A percentile compares a stretch with the other conserved stretches of the same genome.
Evolutionary conservation across 1,139 yeast species (phyloP).

Genomic region (Suhomyces terraborum): DNA sequence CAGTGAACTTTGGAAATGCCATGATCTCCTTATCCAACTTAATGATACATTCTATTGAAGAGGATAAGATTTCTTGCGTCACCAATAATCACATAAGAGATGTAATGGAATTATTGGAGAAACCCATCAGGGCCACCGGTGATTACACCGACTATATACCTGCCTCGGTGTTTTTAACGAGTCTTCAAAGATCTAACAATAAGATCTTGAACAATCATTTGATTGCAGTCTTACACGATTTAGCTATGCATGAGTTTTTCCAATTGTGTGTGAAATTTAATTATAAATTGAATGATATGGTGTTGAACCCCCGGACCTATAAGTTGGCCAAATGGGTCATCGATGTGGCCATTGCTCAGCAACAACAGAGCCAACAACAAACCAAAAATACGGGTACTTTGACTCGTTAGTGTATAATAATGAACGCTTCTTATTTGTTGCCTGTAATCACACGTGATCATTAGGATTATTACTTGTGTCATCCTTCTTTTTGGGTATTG

Average conservation of each 20-base stretch:
- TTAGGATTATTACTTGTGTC: constrained; percentile 6
- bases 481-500: constrained; percentile 26
- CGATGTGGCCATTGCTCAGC: constrained; percentile 62
- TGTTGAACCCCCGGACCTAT: constrained; percentile 61
- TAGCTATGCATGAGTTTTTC: constrained; percentile 63
- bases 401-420: constrained; percentile 7
- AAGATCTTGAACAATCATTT: constrained; percentile 36
- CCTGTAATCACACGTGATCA: constrained; percentile 7
- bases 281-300: constrained; percentile 61
- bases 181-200: constrained; percentile 23
- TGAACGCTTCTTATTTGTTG: background rate
- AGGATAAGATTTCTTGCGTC: constrained; percentile 55
- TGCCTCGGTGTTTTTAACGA: constrained; percentile 49
- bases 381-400: constrained; percentile 8
- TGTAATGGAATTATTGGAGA: constrained; percentile 58
- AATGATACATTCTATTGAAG: constrained; percentile 61
- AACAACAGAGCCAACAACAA: constrained; percentile 24
- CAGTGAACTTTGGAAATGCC: constrained; percentile 62
- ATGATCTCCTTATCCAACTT: constrained; percentile 62
- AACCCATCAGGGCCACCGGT: constrained; percentile 50
- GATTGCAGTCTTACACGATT: constrained; percentile 59
- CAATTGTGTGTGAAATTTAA: constrained; percentile 65
- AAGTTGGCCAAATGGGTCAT: constrained; percentile 72
- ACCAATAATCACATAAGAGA: constrained; percentile 56
- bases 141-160: constrained; percentile 43